These are phyloP conservation scores for Blastocladiella emersonii DNA, from an alignment of 371 early-diverging fungal genomes.

Conservation along the genomic window DNA sequence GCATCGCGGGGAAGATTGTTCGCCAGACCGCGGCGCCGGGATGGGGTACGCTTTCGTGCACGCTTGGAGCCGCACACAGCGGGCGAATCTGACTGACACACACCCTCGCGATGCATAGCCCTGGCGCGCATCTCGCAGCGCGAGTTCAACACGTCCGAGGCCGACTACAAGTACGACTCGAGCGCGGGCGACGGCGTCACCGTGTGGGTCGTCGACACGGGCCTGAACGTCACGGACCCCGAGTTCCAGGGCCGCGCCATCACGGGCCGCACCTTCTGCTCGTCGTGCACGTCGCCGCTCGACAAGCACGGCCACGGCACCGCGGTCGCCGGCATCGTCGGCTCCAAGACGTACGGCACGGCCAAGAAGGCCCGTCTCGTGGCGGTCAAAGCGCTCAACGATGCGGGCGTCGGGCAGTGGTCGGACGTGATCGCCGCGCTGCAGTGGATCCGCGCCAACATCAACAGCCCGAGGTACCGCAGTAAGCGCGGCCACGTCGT, in stretches of 20 bases:
- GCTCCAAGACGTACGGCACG: constrained; percentile 46
- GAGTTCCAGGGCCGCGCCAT: constrained; percentile 1
- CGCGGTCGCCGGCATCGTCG: constrained; percentile 21
- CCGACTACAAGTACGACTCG: neutral
- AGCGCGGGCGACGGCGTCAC: neutral
- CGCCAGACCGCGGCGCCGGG: too few species aligned
- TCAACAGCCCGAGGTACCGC: too few species aligned
- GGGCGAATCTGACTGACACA: too few species aligned
- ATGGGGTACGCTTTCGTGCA: too few species aligned
- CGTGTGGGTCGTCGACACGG: constrained; percentile 6
- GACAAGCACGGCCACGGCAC: constrained; percentile 7
- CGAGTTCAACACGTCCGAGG: neutral
- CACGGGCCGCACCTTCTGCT: neutral
- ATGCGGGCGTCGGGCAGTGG: constrained; percentile 13
- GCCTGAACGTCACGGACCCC: neutral
- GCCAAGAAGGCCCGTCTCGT: constrained; percentile 51
- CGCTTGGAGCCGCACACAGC: too few species aligned
- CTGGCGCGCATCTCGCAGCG: constrained; percentile 15
- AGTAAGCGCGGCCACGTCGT: constrained; percentile 11
- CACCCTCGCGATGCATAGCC: too few species aligned
- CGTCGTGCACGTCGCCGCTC: neutral
- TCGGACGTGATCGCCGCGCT: constrained; percentile 14
- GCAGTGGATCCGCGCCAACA: too few species aligned
- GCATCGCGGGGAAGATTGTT: too few species aligned
- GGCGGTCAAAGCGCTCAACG: constrained; percentile 42